Conservation (phyloP, 176 grass and related monocot species). For the Aegilops bicornis region DNA sequence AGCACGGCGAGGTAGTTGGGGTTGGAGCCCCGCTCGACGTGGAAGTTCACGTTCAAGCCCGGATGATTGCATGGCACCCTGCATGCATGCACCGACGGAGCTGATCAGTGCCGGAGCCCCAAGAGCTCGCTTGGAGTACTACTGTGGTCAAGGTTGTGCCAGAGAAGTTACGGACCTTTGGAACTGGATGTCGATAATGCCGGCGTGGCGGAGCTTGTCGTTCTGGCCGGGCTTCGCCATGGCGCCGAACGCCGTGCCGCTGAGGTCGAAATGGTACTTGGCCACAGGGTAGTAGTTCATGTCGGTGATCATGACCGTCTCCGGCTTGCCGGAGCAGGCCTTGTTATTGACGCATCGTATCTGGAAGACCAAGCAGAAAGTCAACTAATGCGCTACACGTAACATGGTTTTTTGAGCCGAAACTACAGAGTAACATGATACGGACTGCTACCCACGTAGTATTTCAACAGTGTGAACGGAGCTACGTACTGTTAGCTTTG, state of each 20-base stretch:
- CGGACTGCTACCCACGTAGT: not conserved
- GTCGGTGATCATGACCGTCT: conserved; percentile 62
- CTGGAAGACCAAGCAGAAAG: conserved; percentile 8
- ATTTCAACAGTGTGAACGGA: not conserved
- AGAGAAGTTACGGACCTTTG: conserved; percentile 28
- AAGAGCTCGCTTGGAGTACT: not conserved
- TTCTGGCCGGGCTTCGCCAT: conserved; percentile 40
- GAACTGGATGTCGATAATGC: conserved; percentile 62
- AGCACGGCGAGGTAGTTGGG: conserved; percentile 59
- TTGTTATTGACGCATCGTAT: conserved; percentile 33
- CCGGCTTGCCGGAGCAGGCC: conserved; percentile 59
- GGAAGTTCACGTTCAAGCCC: conserved; percentile 48
- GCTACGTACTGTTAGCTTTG: not conserved
- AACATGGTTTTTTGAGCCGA: not conserved
- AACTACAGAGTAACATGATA: not conserved
- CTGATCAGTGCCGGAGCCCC: not conserved
- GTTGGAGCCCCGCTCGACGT: conserved; percentile 75
- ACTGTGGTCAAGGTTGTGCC: not conserved
- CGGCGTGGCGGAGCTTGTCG: conserved; percentile 56
- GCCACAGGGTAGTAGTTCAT: conserved; percentile 56
- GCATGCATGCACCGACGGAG: not conserved
- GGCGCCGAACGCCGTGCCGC: conserved; percentile 62
- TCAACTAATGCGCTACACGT: not conserved
- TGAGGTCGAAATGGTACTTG: conserved; percentile 64
- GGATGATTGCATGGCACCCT: conserved; percentile 56